Conservation (phyloP, 1,284 basidiomycete species). For the Puccinia triticina region DNA sequence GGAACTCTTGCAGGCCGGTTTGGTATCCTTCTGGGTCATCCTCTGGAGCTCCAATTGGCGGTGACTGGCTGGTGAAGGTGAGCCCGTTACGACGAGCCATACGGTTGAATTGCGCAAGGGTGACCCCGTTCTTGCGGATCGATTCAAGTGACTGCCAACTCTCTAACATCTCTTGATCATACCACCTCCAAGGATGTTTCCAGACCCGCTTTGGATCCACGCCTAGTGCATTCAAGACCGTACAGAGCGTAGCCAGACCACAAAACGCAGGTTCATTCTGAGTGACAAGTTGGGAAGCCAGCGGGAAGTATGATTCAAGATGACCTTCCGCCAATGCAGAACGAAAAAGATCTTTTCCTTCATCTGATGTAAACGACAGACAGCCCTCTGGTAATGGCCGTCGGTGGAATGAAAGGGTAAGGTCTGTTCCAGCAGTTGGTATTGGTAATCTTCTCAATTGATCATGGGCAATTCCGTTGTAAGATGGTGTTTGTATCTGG, state of each 20-base stretch:
- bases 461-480: neutral
- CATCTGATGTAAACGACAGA: conserved; percentile 53
- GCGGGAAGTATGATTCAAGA: conserved; percentile 56
- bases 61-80: neutral
- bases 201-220: conserved; percentile 56
- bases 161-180: conserved; percentile 56
- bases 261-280: conserved; percentile 57
- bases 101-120: conserved; percentile 56
- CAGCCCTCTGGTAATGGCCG: conserved; percentile 54
- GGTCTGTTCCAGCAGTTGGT: neutral
- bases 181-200: conserved; percentile 56
- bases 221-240: conserved; percentile 56
- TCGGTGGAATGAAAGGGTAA: conserved; percentile 54
- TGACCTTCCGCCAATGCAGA: conserved; percentile 53
- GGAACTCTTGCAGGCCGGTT: conserved; percentile 51
- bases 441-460: no score
- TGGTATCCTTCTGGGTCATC: conserved; percentile 4
- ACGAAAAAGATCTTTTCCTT: conserved; percentile 54
- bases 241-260: conserved; percentile 55
- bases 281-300: conserved; percentile 54
- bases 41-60: neutral
- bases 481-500: neutral
- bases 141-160: conserved; percentile 56
- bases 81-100: conserved; percentile 57
- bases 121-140: conserved; percentile 55